Evolutionary conservation across 2,329 filamentous ascomycete species (phyloP).

Genomic region (Ambrosiella cleistominuta): DNA sequence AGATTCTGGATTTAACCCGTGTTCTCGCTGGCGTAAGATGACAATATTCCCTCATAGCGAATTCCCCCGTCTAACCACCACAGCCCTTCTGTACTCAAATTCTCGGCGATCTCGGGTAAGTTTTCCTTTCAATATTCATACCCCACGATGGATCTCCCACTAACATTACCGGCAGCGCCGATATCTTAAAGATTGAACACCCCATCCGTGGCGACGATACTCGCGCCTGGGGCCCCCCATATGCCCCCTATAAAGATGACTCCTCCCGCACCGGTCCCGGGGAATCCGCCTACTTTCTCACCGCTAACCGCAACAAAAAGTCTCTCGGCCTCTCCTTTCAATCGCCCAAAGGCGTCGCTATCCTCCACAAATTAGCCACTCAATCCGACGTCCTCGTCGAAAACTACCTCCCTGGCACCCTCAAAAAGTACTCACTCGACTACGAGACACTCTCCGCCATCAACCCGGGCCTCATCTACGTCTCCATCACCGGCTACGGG

Average conservation of each 20-base stretch:
- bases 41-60: background rate
- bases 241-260: conserved; percentile 55
- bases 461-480: conserved; percentile 79
- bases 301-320: conserved; percentile 92
- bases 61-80: conserved; percentile 5
- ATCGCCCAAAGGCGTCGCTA: conserved; percentile 62
- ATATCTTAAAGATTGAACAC: conserved; percentile 96
- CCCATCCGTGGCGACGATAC: conserved; percentile 85
- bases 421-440: conserved; percentile 84
- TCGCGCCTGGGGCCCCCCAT: conserved; percentile 88
- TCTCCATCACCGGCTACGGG: conserved; percentile 91
- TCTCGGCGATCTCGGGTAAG: conserved; percentile 83
- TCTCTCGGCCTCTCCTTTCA: conserved; percentile 85
- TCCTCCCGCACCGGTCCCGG: conserved; percentile 50
- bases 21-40: conserved; percentile 74
- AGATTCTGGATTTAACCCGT: conserved; percentile 90
- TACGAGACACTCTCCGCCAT: conserved; percentile 63
- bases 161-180: conserved; percentile 42
- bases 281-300: conserved; percentile 87
- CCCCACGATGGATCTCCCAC: background rate
- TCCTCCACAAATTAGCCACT: conserved; percentile 68
- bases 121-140: background rate
- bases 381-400: conserved; percentile 88
- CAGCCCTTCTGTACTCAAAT: conserved; percentile 97
- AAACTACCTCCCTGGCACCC: conserved; percentile 79